phyloP scores from a whole-genome alignment of 495 filamentous ascomycete species.

The Hyaloscypha variabilis region DNA sequence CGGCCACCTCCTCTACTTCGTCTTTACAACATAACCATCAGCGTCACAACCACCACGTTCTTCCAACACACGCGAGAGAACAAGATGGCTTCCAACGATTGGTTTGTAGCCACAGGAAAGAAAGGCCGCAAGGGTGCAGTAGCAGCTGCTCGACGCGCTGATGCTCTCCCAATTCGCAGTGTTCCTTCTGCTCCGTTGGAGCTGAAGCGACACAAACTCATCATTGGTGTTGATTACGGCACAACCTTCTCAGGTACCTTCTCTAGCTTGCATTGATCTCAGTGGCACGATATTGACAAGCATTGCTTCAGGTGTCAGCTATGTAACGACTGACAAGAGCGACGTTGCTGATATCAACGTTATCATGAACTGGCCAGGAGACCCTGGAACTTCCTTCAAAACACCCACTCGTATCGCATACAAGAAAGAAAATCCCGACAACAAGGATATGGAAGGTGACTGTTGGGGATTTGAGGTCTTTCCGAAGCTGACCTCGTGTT shows the following conservation, averaged over 20 bases:
- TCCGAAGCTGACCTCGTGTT: conserved; percentile 23
- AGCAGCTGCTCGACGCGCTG: too few species aligned
- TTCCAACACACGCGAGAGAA: too few species aligned
- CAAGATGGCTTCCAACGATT: too few species aligned
- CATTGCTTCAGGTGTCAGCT: conserved; percentile 21
- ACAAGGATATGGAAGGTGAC: not conserved
- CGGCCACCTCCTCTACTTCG: too few species aligned
- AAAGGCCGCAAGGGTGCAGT: too few species aligned
- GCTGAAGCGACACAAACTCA: conserved; percentile 9
- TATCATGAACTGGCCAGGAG: conserved; percentile 23
- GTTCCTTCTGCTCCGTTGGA: not conserved
- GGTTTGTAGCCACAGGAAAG: too few species aligned
- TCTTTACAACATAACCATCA: too few species aligned
- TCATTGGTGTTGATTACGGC: conserved; percentile 28
- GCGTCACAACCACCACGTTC: too few species aligned
- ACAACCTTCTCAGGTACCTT: conserved; percentile 25
- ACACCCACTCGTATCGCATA: conserved; percentile 29
- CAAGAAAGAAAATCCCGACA: conserved; percentile 19
- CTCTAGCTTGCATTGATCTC: not conserved
- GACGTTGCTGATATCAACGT: conserved; percentile 24
- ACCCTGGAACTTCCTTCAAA: conserved; percentile 11
- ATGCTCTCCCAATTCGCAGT: too few species aligned
- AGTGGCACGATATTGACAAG: not conserved
- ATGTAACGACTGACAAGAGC: conserved; percentile 23
- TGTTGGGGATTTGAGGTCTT: conserved; percentile 28